Base-by-base conservation (phyloP, 352 stramenopile species). In the Thraustochytrium sp. region DNA sequence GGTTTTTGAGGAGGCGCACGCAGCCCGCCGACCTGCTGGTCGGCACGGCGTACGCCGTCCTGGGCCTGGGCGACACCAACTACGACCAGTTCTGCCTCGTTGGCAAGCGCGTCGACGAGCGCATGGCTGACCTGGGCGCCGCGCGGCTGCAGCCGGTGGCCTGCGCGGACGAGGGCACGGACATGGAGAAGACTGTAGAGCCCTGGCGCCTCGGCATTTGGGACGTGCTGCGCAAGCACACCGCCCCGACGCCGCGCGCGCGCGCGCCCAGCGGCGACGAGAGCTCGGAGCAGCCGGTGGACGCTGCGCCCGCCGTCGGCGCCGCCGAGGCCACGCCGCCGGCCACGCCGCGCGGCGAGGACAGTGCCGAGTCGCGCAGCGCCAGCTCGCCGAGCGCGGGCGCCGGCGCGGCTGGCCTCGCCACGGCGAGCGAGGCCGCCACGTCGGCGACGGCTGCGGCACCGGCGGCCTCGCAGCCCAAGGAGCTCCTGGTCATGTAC, bases 11-110 rank as follows among this genome's bases (percentile, higher is more conserved):
- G 86, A 91, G 92, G 26, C 89, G 93, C 51, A 92, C 89, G 18
- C 90, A 93, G 74, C 89, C 91, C 3, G 89, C 87, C n/a, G 89
- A 94, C 62, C 84, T 93, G 59, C 90, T 98, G 42, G 72, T 82
- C 55, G 90, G 92, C 51, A 85, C 96, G 2, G 64, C 82, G 8
- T 98, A 91, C 87, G 90, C 90, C 31, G 93, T 98, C 31, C 90
- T 98, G 1, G 95, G 86, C 8, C 88, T 98, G 8, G 95, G 95
- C 31, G 95, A 98, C 87, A 98, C 94, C 46, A 98, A 98, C 88
- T 98, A 98, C 86, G 93, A 98, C 89, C 92, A 97, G 86, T 98
- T 98, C 78, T 98, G 94, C 87, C 93, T 93, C 56, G 92, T 93
- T 84, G 94, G 91, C 29, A 97, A 97, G 76, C 87, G 90, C 48